Evolutionary conservation across 1,139 yeast genomes (phyloP).

Genomic region (Hyphopichia pseudoburtonii): DNA sequence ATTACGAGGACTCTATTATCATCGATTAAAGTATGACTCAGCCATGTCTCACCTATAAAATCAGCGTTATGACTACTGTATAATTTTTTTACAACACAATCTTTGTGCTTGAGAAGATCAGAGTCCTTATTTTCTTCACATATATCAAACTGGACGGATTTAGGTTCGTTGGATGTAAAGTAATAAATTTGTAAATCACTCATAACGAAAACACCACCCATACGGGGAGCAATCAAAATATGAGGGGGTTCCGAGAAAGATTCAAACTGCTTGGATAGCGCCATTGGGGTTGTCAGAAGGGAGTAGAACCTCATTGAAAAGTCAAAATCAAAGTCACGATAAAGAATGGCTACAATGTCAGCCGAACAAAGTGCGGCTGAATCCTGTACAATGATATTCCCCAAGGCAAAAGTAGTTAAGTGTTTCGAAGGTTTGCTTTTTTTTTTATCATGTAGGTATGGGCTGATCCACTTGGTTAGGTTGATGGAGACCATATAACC

Average conservation of each 20-base stretch:
- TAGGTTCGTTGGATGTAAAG: conserved; percentile 25
- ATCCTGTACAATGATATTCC: conserved; percentile 29
- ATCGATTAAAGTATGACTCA: conserved; percentile 4
- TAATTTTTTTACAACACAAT: neutral
- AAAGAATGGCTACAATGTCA: conserved; percentile 24
- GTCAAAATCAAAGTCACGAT: conserved; percentile 36
- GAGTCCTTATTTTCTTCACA: neutral
- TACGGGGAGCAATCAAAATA: conserved; percentile 20
- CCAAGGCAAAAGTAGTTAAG: conserved; percentile 16
- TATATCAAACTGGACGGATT: conserved; percentile 13
- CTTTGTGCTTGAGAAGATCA: neutral
- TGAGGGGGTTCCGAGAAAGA: conserved; percentile 37
- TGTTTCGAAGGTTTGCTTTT: too few species aligned
- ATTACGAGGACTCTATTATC: conserved; percentile 1
- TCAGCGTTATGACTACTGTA: neutral
- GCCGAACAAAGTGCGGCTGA: conserved; percentile 14
- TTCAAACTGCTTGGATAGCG: conserved; percentile 27
- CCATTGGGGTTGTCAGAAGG: neutral
- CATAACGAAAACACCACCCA: conserved; percentile 34
- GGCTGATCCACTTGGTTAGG: too few species aligned
- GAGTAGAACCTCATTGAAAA: conserved; percentile 33
- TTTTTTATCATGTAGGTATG: too few species aligned
- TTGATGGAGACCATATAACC: conserved; percentile 32
- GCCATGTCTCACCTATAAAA: neutral
- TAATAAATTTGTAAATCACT: conserved; percentile 31